Base-by-base conservation (phyloP, 345 rosid genomes). In the Populus davidiana region DNA sequence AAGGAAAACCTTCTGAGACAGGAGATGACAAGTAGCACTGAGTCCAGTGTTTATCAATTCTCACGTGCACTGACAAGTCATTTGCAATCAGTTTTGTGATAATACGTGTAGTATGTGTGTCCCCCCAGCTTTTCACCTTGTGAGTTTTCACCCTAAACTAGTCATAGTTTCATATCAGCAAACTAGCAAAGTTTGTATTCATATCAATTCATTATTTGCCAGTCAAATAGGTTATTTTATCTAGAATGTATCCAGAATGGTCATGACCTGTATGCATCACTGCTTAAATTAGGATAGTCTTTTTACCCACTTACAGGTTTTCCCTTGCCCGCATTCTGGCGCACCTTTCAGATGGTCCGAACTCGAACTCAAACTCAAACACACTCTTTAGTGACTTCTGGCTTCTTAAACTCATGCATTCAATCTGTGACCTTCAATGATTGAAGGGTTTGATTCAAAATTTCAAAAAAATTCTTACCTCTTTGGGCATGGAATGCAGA, bases 21-120 rank as follows among this genome's bases (percentile, higher is more conserved):
- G 79, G 68, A 83, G 49, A 6, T 52, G 83, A 77, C 80, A 87
- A 92, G 67, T 81, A 83, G 69, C 78, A 78, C 67, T 87, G 81
- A 85, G 69, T 67, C 39, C 54, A 49, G 41, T 80, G 66, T 38
- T 70, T 52, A 1, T 27, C 78, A 63, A 68, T 33, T 49, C 59
- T 64, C 54, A 23, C 4, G 54, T 17, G 29, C 50, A 29, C 67
- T 27, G 25, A 18, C 49, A 49, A 64, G 50, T 35, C 17, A n/a
- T 0, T 25, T 8, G 25, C 23, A 12, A 54, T 71, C 54, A 66
- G 52, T 72, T 78, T 50, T 78, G 76, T 38, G 47, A 25, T 17
- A 43, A 52, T 66, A 71, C 33, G 18, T 50, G 71, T 52, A 11
- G 56, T 18, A 18, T 56, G 21, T 47, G 8, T 25, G 36, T 14